These are phyloP conservation scores for Alectoria sarmentosa DNA, from an alignment of 495 filamentous ascomycete species.

Conservation along the genomic window DNA sequence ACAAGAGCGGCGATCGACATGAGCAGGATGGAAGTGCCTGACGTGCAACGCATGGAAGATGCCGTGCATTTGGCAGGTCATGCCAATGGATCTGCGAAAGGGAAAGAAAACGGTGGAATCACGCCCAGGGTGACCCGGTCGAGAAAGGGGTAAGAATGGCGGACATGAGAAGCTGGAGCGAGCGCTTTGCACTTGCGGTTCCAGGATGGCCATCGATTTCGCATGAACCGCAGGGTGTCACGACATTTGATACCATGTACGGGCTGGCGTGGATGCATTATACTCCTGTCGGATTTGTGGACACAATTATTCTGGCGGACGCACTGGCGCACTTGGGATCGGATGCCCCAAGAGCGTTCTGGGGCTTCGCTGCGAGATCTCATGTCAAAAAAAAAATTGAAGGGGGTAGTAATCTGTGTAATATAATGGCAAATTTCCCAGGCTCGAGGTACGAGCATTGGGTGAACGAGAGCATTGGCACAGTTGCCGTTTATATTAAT, in stretches of 20 bases:
- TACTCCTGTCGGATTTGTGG: not conserved
- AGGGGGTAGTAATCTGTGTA: not conserved
- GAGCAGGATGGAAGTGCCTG: conserved; percentile 45
- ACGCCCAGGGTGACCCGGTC: conserved; percentile 23
- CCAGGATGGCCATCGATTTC: not conserved
- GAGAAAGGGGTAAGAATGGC: conserved; percentile 19
- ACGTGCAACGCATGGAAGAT: conserved; percentile 26
- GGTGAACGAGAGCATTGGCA: not conserved
- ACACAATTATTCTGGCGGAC: not conserved
- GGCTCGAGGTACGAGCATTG: not conserved
- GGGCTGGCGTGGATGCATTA: not conserved
- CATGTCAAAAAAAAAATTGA: not conserved
- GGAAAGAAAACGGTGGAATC: conserved; percentile 17
- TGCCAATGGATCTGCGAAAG: conserved; percentile 11
- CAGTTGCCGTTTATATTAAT: not conserved
- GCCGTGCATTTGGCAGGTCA: conserved; percentile 13
- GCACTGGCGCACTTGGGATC: not conserved
- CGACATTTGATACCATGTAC: not conserved
- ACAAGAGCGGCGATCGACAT: conserved; percentile 48
- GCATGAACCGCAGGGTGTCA: not conserved
- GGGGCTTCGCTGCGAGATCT: not conserved
- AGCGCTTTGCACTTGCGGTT: not conserved
- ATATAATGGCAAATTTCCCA: no score
- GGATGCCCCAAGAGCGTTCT: not conserved
- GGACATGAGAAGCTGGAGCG: not conserved